phyloP scores from a whole-genome alignment of 1,139 yeast species.

The Debaryomyces udenii region DNA sequence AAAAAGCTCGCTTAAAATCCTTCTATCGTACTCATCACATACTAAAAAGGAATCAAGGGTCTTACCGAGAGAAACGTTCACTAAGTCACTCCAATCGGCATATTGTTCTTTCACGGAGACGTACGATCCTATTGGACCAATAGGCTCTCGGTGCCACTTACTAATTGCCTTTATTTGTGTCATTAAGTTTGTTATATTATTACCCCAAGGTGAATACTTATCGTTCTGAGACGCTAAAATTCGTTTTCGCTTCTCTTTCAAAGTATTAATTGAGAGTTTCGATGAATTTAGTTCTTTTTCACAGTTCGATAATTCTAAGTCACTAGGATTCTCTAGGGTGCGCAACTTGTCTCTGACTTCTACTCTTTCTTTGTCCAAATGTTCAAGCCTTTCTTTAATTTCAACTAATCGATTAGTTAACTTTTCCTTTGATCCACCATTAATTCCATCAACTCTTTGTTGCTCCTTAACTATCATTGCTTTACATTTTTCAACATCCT shows the following conservation, averaged over 20 bases:
- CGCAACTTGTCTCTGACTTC: constrained; percentile 9
- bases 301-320: constrained; percentile 14
- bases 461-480: constrained; percentile 19
- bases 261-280: constrained; percentile 15
- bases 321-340: constrained; percentile 9
- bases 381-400: constrained; percentile 17
- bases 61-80: constrained; percentile 54
- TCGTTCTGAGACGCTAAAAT: constrained; percentile 28
- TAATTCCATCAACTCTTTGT: constrained; percentile 37
- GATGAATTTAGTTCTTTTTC: constrained; percentile 9
- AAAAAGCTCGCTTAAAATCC: constrained; percentile 48
- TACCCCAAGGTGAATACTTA: constrained; percentile 52
- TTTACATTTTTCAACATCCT: constrained; percentile 28
- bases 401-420: constrained; percentile 20
- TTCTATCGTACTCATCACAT: constrained; percentile 61
- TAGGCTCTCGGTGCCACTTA: constrained; percentile 54
- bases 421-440: constrained; percentile 44
- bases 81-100: constrained; percentile 60
- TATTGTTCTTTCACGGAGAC: constrained; percentile 59
- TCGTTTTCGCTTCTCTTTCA: constrained; percentile 19
- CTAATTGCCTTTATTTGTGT: constrained; percentile 38
- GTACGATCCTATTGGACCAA: constrained; percentile 83
- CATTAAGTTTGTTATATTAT: constrained; percentile 43
- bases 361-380: constrained; percentile 17
- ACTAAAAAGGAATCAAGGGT: constrained; percentile 70